phyloP scores from a whole-genome alignment of 768 basidiomycete species.

The Obba rivulosa region DNA sequence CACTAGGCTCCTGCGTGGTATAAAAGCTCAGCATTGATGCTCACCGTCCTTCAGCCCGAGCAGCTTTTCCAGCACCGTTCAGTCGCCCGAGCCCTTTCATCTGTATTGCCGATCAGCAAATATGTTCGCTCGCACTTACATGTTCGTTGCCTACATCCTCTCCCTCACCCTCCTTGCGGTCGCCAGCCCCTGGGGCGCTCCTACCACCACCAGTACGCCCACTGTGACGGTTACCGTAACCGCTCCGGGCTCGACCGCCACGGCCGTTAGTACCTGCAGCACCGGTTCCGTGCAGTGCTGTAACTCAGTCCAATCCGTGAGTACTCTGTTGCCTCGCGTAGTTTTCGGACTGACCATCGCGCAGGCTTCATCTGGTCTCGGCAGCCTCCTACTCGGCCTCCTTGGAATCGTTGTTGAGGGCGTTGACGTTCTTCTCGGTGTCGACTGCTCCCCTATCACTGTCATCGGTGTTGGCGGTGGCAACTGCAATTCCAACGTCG shows the following conservation, averaged over 20 bases:
- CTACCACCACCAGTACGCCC: not conserved
- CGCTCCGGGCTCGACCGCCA: not conserved
- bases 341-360: constrained; percentile 7
- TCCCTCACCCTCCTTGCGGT: constrained; percentile 14
- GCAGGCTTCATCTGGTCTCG: constrained; percentile 14
- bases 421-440: constrained; percentile 5
- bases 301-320: constrained; percentile 16
- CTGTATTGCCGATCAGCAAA: not conserved
- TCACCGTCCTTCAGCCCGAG: too few relatives aligned
- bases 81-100: too few relatives aligned
- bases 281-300: constrained; percentile 28
- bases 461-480: constrained; percentile 8
- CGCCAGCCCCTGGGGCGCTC: constrained; percentile 12
- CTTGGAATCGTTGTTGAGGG: constrained; percentile 16
- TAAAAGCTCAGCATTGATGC: too few relatives aligned
- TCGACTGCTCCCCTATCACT: not conserved
- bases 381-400: constrained; percentile 3
- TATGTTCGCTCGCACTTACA: constrained; percentile 9
- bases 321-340: too few relatives aligned
- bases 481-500: constrained; percentile 10
- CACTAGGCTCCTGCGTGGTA: too few relatives aligned
- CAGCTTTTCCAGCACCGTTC: too few relatives aligned
- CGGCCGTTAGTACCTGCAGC: constrained; percentile 20
- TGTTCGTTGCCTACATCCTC: constrained; percentile 4
- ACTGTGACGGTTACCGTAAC: constrained; percentile 10